These are phyloP conservation scores for Eleusine indica DNA, from an alignment of 176 grass and related monocot species.

Conservation along the genomic window DNA sequence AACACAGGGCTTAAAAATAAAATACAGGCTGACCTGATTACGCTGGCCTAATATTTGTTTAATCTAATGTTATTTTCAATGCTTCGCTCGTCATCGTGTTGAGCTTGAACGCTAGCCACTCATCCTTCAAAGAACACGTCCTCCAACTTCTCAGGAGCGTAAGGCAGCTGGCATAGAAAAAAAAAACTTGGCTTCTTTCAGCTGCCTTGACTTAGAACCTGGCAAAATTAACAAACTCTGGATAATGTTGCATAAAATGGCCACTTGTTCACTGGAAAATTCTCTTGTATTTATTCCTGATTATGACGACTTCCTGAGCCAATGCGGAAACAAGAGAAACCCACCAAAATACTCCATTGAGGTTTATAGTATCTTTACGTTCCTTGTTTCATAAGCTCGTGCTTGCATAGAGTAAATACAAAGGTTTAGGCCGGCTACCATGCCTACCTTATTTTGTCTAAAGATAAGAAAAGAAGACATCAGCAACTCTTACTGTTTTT, in stretches of 20 bases:
- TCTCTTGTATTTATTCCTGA: background rate
- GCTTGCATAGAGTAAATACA: background rate
- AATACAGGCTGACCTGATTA: no score
- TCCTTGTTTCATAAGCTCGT: background rate
- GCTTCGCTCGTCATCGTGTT: background rate
- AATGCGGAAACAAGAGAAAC: background rate
- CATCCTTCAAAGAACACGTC: background rate
- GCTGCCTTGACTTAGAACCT: background rate
- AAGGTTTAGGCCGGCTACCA: background rate
- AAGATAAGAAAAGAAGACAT: no score
- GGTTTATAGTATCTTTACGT: background rate
- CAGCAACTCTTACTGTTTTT: background rate
- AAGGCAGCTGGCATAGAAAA: background rate
- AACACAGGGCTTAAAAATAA: background rate
- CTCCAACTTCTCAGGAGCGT: background rate
- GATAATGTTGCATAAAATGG: background rate
- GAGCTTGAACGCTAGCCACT: background rate
- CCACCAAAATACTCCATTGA: background rate
- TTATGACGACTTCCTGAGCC: background rate
- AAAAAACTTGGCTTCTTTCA: background rate
- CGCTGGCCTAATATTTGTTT: no score
- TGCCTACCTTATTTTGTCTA: no score
- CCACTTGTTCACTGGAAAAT: background rate
- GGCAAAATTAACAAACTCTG: background rate
- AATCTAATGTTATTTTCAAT: background rate